phyloP scores from a whole-genome alignment of 2,329 filamentous ascomycete species.

The Niveomyces coronatus region DNA sequence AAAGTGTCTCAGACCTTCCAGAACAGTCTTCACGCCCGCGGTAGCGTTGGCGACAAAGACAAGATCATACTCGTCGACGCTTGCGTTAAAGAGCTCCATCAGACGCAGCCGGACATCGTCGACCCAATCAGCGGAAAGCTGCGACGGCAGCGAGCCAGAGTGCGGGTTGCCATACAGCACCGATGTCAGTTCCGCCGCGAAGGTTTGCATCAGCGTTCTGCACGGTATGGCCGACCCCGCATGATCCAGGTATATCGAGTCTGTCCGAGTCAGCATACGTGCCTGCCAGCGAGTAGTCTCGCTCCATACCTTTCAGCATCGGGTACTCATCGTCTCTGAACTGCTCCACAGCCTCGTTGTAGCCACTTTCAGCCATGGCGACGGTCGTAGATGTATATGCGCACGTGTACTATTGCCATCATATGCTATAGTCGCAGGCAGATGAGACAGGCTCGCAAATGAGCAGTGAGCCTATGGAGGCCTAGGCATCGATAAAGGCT shows the following conservation, averaged over 20 bases:
- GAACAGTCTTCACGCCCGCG: conserved; percentile 77
- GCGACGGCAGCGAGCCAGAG: conserved; percentile 73
- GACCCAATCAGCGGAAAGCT: conserved; percentile 61
- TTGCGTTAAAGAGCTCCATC: conserved; percentile 69
- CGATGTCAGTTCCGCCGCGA: conserved; percentile 66
- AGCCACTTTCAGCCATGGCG: conserved; percentile 29
- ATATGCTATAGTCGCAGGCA: no score
- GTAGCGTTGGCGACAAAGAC: conserved; percentile 91
- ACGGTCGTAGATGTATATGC: no score
- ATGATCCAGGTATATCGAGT: conserved; percentile 79
- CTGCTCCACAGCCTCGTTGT: conserved; percentile 48
- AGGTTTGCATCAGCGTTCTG: conserved; percentile 70
- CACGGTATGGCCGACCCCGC: conserved; percentile 81
- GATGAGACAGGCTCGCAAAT: no score
- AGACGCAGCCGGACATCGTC: conserved; percentile 65
- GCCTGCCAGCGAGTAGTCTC: conserved; percentile 4
- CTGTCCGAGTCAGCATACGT: conserved; percentile 29
- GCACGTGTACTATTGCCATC: no score
- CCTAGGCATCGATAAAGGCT: no score
- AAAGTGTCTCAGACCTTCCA: conserved; percentile 62
- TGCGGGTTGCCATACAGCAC: conserved; percentile 87
- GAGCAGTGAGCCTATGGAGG: no score
- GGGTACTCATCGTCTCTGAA: conserved; percentile 55
- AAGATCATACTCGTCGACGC: conserved; percentile 72
- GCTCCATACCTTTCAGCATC: conserved; percentile 51